Base-by-base conservation (phyloP, 1,284 basidiomycete species). In the Cutaneotrichosporon sp. region DNA sequence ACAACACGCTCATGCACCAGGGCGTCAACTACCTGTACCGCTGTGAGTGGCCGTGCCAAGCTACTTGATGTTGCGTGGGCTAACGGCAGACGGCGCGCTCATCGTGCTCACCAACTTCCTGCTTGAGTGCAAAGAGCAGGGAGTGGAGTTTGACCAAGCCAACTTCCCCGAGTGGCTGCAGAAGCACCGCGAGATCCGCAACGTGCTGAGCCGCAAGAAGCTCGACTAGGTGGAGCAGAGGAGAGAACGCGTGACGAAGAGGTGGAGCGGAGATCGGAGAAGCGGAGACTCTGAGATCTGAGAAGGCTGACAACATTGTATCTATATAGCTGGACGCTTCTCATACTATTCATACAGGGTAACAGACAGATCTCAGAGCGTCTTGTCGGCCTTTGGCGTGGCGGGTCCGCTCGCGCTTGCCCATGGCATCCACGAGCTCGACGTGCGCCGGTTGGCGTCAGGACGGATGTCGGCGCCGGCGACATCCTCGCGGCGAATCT, bases 91-190 rank as follows among this genome's bases (percentile, higher is more conserved):
- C 74, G 94, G 91, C 1, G 89, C 91, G 8, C 82, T 98, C 51
- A 97, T 99, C 69, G 92, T 93, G 8, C 92, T 99, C 66, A 90
- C 97, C 29, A 95, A 97, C 78, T 99, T 97, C 78, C 82, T 99
- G 67, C 87, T 99, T 58, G 95, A 97, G 79, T 85, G 83, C 74
- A 79, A 78, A 54, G 74, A 81, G 33, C 75, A 77, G 50, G 81
- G 74, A 6, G 73, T 75, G 52, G 79, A 84, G 57, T 75, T 82
- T 16, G 84, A 67, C 6, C 22, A 72, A 52, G 63, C 71, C 2
- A 70, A 74, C 58, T 97, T 97, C 82, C 87, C 90, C 4, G 83
- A 83, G 46, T 97, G 94, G 92, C 82, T 97, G 64, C 83, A 82
- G 54, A 87, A 91, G 72, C 89, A 87, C 69, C 82, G 91, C 55